Evolutionary conservation across 192 early-diverging fungal genomes (phyloP).

Genomic region (Chytriomyces sp.): DNA sequence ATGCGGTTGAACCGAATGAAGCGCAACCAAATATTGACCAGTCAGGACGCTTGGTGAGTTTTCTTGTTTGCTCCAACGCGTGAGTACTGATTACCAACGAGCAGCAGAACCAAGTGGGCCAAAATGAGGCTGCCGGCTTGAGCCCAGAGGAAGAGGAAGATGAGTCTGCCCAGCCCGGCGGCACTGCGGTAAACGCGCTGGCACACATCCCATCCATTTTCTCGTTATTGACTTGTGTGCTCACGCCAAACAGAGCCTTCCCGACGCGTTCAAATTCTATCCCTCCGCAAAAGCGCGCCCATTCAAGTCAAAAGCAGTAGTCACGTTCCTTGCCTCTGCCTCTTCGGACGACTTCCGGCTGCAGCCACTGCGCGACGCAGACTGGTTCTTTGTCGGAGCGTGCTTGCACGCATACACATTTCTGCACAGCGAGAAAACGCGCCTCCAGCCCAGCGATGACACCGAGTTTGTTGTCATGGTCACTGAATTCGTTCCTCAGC

Average conservation of each 20-base stretch:
- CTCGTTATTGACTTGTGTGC: not conserved
- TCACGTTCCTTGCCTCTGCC: slow-evolving; percentile 1
- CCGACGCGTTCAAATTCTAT: not conserved
- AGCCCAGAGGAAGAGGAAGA: too few relatives aligned
- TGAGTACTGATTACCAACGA: not conserved
- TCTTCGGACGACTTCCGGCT: not conserved
- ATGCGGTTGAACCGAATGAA: not conserved
- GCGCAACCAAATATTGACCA: not conserved
- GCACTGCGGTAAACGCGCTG: not conserved
- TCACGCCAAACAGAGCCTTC: not conserved
- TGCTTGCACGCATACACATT: slow-evolving; percentile 27
- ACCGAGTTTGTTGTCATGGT: slow-evolving; percentile 32
- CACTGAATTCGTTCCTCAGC: slow-evolving; percentile 11
- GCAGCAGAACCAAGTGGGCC: too few relatives aligned
- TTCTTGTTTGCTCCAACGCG: not conserved
- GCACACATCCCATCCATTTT: not conserved
- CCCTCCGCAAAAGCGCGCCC: slow-evolving; percentile 2
- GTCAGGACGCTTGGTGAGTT: not conserved
- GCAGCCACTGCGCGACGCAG: slow-evolving; percentile 1
- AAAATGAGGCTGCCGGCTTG: too few relatives aligned
- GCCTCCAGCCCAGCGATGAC: not conserved
- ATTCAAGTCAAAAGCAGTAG: slow-evolving; percentile 1
- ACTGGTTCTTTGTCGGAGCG: slow-evolving; percentile 20
- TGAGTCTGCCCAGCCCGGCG: not conserved
- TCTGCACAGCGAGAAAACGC: not conserved